Conservation (phyloP, 306 rosid species). For the Myrica gale region DNA sequence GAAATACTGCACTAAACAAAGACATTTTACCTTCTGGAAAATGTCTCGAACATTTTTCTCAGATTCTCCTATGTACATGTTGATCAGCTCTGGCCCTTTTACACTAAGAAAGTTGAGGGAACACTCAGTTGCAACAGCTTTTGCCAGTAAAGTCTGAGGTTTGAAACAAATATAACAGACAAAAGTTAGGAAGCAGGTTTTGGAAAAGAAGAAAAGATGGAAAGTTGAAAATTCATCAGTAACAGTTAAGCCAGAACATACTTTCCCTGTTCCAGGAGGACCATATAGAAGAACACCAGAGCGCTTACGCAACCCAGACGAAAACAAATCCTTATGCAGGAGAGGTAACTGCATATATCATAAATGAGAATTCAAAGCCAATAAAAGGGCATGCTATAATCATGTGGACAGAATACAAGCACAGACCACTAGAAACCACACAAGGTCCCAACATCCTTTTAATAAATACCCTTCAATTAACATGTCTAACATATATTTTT, state of each 20-base stretch:
- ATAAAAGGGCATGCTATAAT: too few relatives aligned
- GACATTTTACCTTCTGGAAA: constrained; percentile 69
- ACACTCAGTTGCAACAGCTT: constrained; percentile 98
- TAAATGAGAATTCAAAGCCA: not conserved
- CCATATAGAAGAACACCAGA: constrained; percentile 96
- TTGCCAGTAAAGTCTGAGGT: constrained; percentile 81
- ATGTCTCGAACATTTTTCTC: constrained; percentile 92
- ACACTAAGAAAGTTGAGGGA: constrained; percentile 93
- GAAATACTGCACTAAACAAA: constrained; percentile 22
- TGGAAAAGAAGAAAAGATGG: constrained; percentile 5
- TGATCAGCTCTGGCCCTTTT: constrained; percentile 94
- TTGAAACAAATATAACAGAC: constrained; percentile 19
- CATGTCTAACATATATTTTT: too few relatives aligned
- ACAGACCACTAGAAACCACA: too few relatives aligned
- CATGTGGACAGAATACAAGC: too few relatives aligned
- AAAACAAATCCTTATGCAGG: constrained; percentile 86
- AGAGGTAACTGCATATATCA: constrained; percentile 69
- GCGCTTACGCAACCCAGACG: constrained; percentile 90
- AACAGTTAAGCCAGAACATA: constrained; percentile 33
- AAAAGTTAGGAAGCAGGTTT: constrained; percentile 13
- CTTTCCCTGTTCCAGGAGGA: constrained; percentile 98
- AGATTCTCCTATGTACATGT: constrained; percentile 98
- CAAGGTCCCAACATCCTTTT: too few relatives aligned
- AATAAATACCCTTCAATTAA: too few relatives aligned
- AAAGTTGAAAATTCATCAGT: constrained; percentile 15